Evolutionary conservation across 2,329 filamentous ascomycete species (phyloP).

Genomic region (Fusarium abutilonis): DNA sequence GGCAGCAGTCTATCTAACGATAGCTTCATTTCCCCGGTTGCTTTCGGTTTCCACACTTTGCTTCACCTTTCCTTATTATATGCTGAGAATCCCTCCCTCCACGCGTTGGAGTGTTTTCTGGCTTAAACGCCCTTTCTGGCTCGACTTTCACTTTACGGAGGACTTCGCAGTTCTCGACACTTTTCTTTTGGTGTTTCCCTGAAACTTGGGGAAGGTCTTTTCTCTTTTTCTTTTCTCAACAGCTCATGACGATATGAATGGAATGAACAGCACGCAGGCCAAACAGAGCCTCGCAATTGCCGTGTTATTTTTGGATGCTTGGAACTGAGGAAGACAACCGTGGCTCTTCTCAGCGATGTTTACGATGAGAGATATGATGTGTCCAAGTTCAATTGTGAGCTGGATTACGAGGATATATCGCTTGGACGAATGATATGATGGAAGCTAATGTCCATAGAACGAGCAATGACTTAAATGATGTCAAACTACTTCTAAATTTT

Average conservation of each 20-base stretch:
- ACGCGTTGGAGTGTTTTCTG: constrained; percentile 12
- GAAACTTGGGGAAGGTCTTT: constrained; percentile 30
- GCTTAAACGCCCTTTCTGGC: constrained; percentile 11
- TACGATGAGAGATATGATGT: constrained; percentile 37
- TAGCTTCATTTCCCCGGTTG: constrained; percentile 22
- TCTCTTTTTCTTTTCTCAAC: constrained; percentile 4
- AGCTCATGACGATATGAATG: constrained; percentile 46
- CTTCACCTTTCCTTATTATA: constrained; percentile 28
- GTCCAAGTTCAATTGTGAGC: constrained; percentile 14
- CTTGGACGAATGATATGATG: constrained; percentile 25
- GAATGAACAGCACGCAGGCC: constrained; percentile 43
- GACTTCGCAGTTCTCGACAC: constrained; percentile 7
- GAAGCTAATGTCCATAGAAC: constrained; percentile 43
- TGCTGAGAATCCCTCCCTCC: constrained; percentile 9
- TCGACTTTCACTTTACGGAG: no score
- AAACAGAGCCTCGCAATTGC: constrained; percentile 42
- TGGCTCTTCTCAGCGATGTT: constrained; percentile 8
- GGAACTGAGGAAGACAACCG: constrained; percentile 17
- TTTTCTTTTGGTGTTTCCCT: constrained; percentile 20
- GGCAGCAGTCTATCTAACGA: constrained; percentile 37
- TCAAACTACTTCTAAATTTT: neutral
- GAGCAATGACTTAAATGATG: constrained; percentile 42
- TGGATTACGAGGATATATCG: constrained; percentile 10
- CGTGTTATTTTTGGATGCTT: constrained; percentile 38
- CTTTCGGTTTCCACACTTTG: constrained; percentile 16